Evolutionary conservation across 768 basidiomycete species (phyloP), one percentile per base, ranked within the genome.

Genomic region (Kwoniella sp.): DNA sequence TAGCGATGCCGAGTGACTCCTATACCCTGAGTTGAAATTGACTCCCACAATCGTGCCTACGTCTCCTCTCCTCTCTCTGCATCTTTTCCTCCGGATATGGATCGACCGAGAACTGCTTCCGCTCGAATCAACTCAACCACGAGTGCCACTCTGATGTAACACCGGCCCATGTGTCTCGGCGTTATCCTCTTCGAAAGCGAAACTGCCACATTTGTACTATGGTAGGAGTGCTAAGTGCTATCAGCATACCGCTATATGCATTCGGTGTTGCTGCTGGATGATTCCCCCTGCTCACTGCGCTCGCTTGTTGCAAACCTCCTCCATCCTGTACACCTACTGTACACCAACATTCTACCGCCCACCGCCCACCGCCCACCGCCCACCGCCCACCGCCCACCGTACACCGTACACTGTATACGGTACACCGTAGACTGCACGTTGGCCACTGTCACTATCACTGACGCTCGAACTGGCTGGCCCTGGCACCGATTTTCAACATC

Each of bases 141-240:
- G 13, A 13, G 33, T 33, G 40, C 40, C 40, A 44, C 40, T 10
- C 8, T 9, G 17, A 10, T 44, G 17, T 44, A 44, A 44, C 40
- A 44, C 40, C 40, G 40, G 4, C 10, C 3, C 8, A 19, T 4
- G 10, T 26, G 8, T 26, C 26, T 52, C 51, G 51, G 51, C 51
- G 51, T 52, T 52, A 10, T 27, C 22, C 12, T 29, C 27, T 27
- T 30, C 29, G 51, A 52, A 17, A 30, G 51, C 51, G 51, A 52
- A 52, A 52, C 51, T 52, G 51, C 51, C 51, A 52, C 51, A 29
- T 50, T 50, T 50, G 17, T 21, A 19, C 22, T 47, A 47, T 19
- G 22, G 19, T 47, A 19, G 19, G 46, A 47, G 46, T 25, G 19
- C n/a, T 21, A 33, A 13, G 33, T 33, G 13, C 7, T 33, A 33